phyloP scores from a whole-genome alignment of 1,139 yeast species.

The Candida dubliniensis region DNA sequence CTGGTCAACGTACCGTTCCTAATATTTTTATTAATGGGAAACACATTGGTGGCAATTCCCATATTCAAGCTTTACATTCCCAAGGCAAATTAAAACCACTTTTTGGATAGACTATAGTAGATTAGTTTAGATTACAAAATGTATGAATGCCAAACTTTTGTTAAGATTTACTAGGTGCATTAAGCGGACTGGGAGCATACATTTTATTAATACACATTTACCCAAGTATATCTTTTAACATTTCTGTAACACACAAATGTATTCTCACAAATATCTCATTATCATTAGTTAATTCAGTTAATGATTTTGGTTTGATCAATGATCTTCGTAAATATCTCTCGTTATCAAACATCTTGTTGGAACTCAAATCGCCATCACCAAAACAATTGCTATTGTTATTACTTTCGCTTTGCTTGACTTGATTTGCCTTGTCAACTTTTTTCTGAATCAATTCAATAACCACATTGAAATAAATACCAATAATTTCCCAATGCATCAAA shows the following conservation, averaged over 20 bases:
- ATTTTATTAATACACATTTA: conserved; percentile 1
- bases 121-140: no score
- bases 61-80: conserved; percentile 56
- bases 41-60: conserved; percentile 90
- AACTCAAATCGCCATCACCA: conserved; percentile 16
- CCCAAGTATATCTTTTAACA: conserved; percentile 22
- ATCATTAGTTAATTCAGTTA: conserved; percentile 63
- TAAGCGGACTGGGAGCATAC: no score
- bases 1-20: conserved; percentile 89
- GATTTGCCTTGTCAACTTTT: conserved; percentile 33
- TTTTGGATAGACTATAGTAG: conserved; percentile 8
- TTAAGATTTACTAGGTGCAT: neutral
- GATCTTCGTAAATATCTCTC: conserved; percentile 56
- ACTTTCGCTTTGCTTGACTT: conserved; percentile 4
- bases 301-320: conserved; percentile 54
- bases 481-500: conserved; percentile 57
- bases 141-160: no score
- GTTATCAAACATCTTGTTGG: conserved; percentile 36
- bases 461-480: conserved; percentile 50
- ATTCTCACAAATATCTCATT: conserved; percentile 58
- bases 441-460: conserved; percentile 51
- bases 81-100: conserved; percentile 18
- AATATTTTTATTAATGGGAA: conserved; percentile 78
- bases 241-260: conserved; percentile 65
- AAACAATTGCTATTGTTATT: conserved; percentile 4